Base-by-base conservation (phyloP, 208 protist genomes). In the Balamuthia mandrillaris region DNA sequence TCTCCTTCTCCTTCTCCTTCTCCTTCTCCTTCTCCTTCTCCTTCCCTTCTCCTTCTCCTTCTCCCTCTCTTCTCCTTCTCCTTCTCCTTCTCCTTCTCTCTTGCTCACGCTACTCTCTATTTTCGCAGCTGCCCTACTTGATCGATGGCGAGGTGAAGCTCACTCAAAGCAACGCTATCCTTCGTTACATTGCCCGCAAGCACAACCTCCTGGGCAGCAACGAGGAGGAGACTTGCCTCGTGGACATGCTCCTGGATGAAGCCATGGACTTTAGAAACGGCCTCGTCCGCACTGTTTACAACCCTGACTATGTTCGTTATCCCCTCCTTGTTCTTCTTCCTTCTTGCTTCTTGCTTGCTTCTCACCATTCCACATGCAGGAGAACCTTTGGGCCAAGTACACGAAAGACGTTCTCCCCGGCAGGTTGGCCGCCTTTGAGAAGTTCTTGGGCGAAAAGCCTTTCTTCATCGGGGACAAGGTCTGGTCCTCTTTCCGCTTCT, bases 121-220 rank as follows among this genome's bases (percentile, higher is more conserved):
- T n/a, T n/a, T n/a, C n/a, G n/a, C n/a, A n/a, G n/a, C 45, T 79
- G 41, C 70, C 70, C 7, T 79, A 79, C 45, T 33, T 79, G 29
- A 79, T 79, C 3, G 70, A 79, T 9, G 70, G 70, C 2, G 70
- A 79, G 2, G 0, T 79, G 14, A 79, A 79, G 47, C 24, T 79
- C 27, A 79, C 70, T 0, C 70, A 79, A 21, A 79, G 70, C 70
- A 79, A 79, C 21, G 70, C 70, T 18, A 41, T 79, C 31, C 70
- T 79, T 27, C 70, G 70, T 29, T 12, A 58, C 70, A 79, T 79
- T 9, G 41, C 70, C 12, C 70, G 70, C 31, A 52, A 58, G 29
- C 47, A 10, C 70, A 60, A 58, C 29, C 70, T 79, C 31, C 21
- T 79, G 41, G 70, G 70, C 41, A 79, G 44, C 21, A 33, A 56